Evolutionary conservation across 768 basidiomycete species (phyloP), one percentile per base, ranked within the genome.

Genomic region (Trametes cinnabarina): DNA sequence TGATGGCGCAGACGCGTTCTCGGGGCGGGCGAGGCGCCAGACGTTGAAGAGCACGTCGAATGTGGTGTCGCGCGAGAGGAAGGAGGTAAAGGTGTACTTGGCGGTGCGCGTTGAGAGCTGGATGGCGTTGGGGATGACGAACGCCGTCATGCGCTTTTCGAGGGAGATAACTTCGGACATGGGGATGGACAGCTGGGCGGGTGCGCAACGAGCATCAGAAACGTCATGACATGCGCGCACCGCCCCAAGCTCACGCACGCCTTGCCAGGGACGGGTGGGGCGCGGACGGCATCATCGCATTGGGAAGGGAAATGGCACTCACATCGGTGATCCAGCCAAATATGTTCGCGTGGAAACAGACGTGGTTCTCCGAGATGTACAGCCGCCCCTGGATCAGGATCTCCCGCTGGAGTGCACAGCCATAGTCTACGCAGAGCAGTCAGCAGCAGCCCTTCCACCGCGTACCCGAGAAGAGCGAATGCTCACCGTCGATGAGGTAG

Each of bases 281-380:
- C 14, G 34, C 34, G 26, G 25, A 42, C 26, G 9, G 35, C 50
- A 47, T 14, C 43, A 26, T 15, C 7, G 49, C 43, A 46, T 20
- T 11, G 12, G 30, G 30, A 26, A 25, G 12, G 44, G 28, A 43
- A 46, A 48, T 28, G 12, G 34, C 0, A 78, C 94, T 72, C 72
- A 96, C 95, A 69, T 96, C 87, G 26, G 96, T 98, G 47, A 97
- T 89, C 97, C 96, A 98, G 41, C 97, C 96, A 72, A 98, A 96
- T 42, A 98, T 98, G 69, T 98, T 98, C 41, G 97, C 96, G 66
- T 99, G 92, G 78, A 98, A 99, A 76, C 94, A 98, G n/a, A 98
- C 83, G 69, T 98, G 95, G 73, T 98, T 98, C 74, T 99, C 96
- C 7, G 97, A 98, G 22, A 98, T 92, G 73, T 98, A 98, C 55